Evolutionary conservation across 2,329 filamentous ascomycete species (phyloP).

Genomic region (Mariannaea elegans): DNA sequence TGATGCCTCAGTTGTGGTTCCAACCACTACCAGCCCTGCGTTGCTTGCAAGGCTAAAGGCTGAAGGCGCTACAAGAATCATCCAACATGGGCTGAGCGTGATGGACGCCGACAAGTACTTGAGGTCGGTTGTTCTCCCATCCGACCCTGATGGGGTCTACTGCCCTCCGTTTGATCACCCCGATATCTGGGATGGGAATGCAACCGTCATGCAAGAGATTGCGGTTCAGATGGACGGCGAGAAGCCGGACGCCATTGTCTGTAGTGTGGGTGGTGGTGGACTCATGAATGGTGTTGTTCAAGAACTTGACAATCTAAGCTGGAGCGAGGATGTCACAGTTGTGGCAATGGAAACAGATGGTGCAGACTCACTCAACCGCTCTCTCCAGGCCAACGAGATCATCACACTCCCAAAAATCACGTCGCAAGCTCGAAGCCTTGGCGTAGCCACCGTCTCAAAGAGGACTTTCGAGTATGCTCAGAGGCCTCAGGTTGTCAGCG

Average conservation of each 20-base stretch:
- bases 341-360: slow-evolving; percentile 79
- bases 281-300: slow-evolving; percentile 78
- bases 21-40: slow-evolving; percentile 67
- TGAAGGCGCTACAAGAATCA: slow-evolving; percentile 69
- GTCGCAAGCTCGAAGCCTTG: slow-evolving; percentile 75
- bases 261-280: slow-evolving; percentile 82
- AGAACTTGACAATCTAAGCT: slow-evolving; percentile 57
- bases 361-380: slow-evolving; percentile 70
- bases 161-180: slow-evolving; percentile 73
- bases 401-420: slow-evolving; percentile 75
- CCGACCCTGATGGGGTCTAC: slow-evolving; percentile 59
- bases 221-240: slow-evolving; percentile 64
- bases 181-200: slow-evolving; percentile 72
- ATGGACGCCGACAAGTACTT: slow-evolving; percentile 74
- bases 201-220: slow-evolving; percentile 62
- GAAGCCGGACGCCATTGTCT: slow-evolving; percentile 72
- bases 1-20: slow-evolving; percentile 77
- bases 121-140: slow-evolving; percentile 57
- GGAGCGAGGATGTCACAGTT: slow-evolving; percentile 53
- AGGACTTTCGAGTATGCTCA: slow-evolving; percentile 46
- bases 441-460: slow-evolving; percentile 71
- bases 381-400: slow-evolving; percentile 61
- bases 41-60: slow-evolving; percentile 74
- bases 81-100: slow-evolving; percentile 73
- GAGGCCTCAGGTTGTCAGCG: slow-evolving; percentile 37